A percentile compares a stretch with the other conserved stretches of the same genome.
phyloP scores from a whole-genome alignment of 2,329 filamentous ascomycete species.

The Diaporthe destruens region DNA sequence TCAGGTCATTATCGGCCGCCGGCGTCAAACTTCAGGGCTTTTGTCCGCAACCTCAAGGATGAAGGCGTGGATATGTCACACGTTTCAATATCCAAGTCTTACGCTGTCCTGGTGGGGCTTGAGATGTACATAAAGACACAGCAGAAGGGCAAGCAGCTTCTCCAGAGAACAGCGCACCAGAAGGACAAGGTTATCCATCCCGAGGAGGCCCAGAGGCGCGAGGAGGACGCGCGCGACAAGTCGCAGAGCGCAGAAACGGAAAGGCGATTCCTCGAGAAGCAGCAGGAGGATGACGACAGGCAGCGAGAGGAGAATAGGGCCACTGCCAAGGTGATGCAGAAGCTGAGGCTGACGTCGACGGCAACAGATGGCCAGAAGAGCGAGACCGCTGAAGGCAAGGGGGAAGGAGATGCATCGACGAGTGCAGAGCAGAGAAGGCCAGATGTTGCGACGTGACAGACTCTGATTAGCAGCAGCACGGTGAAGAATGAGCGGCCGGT shows the following conservation, averaged over 20 bases:
- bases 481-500: background rate
- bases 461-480: background rate
- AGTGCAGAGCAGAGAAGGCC: constrained; percentile 5
- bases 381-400: background rate
- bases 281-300: constrained; percentile 50
- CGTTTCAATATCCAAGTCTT: constrained; percentile 84
- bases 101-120: constrained; percentile 84
- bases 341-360: constrained; percentile 53
- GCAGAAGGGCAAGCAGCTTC: constrained; percentile 69
- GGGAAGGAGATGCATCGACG: background rate
- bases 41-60: constrained; percentile 79
- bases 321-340: constrained; percentile 54
- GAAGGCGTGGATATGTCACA: constrained; percentile 83
- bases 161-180: constrained; percentile 63
- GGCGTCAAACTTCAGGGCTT: constrained; percentile 84
- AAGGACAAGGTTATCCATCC: constrained; percentile 73
- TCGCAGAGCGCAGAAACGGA: constrained; percentile 70
- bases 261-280: constrained; percentile 57
- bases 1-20: constrained; percentile 90
- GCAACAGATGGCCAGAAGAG: constrained; percentile 47
- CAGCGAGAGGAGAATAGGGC: constrained; percentile 55
- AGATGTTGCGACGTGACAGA: background rate
- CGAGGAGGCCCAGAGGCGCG: constrained; percentile 66
- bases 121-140: constrained; percentile 82
- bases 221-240: constrained; percentile 72